Evolutionary conservation across 768 basidiomycete species (phyloP), one percentile per base, ranked within the genome.

Genomic region (Mycena haematopus): DNA sequence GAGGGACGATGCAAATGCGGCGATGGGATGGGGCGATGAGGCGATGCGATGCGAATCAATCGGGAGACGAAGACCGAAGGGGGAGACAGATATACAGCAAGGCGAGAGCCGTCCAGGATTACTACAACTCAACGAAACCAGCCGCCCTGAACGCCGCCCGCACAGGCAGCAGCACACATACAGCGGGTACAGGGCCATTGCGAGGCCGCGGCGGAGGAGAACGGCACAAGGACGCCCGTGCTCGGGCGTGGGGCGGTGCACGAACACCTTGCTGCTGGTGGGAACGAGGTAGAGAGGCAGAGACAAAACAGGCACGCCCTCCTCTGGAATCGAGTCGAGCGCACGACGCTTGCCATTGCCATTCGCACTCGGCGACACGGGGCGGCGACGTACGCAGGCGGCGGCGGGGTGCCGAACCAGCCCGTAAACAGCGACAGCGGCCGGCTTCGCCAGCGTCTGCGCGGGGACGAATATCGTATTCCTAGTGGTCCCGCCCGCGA

Each of bases 381-480:
- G 13, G 27, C 29, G 14, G 29, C 6, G 19, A 9, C 22, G 19
- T 13, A 22, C 6, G 9, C 6, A 36, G 38, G 36, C 14, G 27
- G 7, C 2, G 49, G 19, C 21, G 11, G 38, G 17, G 40, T 6
- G 9, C 22, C 54, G 40, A 47, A 36, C 58, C 58, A 53, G 13
- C 24, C 17, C 22, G 42, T 24, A 19, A 44, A 27, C 0, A 53
- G 15, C 21, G 21, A 22, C 50, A 22, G 15, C 31, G 51, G 11
- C 6, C 2, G 14, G 47, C 14, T 27, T 5, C 6, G 15, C 15
- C 11, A 6, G 25, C 2, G 14, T 25, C 36, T 31, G 29, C 11
- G 60, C 60, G n/a, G 54, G 60, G 29, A 62, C 40, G 40, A 62
- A 62, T 2, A 62, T 56, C 31, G 60, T 62, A 4, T 56, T 52